These are phyloP conservation scores for Synchytrium microbalum DNA, from an alignment of 371 early-diverging fungal genomes.

Conservation along the genomic window DNA sequence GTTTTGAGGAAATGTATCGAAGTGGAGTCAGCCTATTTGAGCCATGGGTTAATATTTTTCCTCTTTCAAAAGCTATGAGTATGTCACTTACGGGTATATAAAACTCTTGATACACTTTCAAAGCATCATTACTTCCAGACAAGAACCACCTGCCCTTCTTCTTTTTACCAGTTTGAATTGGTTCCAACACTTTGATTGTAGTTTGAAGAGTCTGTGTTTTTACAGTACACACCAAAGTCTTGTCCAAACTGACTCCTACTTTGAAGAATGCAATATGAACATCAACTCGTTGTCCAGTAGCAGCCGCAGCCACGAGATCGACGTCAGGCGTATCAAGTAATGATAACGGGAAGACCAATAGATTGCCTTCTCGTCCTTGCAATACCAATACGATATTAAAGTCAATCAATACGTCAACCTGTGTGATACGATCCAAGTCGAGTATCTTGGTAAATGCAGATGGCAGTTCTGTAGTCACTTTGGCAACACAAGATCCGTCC, in stretches of 20 bases:
- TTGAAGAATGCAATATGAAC: conserved; percentile 77
- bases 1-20: no score
- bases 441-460: conserved; percentile 45
- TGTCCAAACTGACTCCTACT: conserved; percentile 62
- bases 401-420: conserved; percentile 73
- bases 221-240: conserved; percentile 68
- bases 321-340: conserved; percentile 11
- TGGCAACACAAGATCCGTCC: background rate
- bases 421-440: conserved; percentile 71
- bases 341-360: conserved; percentile 58
- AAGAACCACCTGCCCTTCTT: no score
- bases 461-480: background rate
- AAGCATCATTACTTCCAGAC: no score
- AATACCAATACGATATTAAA: conserved; percentile 67
- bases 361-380: conserved; percentile 61
- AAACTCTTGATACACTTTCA: no score
- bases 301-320: conserved; percentile 9
- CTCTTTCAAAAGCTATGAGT: no score
- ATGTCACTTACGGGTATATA: no score
- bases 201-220: conserved; percentile 55
- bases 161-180: conserved; percentile 48
- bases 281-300: conserved; percentile 58
- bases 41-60: no score
- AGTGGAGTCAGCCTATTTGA: no score
- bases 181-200: conserved; percentile 67